Evolutionary conservation across 1,284 basidiomycete genomes (phyloP), one percentile per base, ranked within the genome.

Genomic region (Papiliotrema flavescens): DNA sequence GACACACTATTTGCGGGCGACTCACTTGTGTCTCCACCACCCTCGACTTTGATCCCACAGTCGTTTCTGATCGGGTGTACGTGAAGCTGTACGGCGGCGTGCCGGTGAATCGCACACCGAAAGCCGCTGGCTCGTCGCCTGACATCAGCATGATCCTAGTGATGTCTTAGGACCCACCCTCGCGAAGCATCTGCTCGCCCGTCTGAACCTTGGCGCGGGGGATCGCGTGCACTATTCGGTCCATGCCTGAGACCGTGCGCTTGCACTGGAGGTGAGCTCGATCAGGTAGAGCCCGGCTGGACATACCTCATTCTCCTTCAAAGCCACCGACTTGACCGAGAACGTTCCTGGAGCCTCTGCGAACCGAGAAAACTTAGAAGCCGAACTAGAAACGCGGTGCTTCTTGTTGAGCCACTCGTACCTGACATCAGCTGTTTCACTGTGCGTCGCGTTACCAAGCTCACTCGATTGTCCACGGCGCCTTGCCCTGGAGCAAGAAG

Each of bases 11-110:
- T 3, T 17, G 23, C 19, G 5, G 40, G 5, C 6, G 9, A 54
- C 63, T 61, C 48, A 71, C 71, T 66, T 90, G 90, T 22, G 90
- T 92, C 70, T 95, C 91, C 13, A 92, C 80, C 19, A 93, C 84
- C 69, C 85, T 87, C 15, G 59, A 47, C 42, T 59, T 66, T 11
- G 64, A 58, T 3, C 62, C 62, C 17, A 63, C 49, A 6, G 28
- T 32, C 15, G 58, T 46, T 57, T 75, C 65, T 76, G 82, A 82
- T 44, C 90, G 83, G 71, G 92, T 90, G 72, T 92, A 93, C 0
- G 90, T 91, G 76, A 98, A 98, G 1, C 92, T 88, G 78, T 96
- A 98, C 0, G 95, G 95, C 36, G 95, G 88, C 64, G 89, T 88
- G 52, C 95, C 95, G 44, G 85, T 80, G 57, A 98, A 83, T 11